These are phyloP conservation scores for Pachyrhizus erosus DNA, from an alignment of 306 rosid species.

Conservation along the genomic window DNA sequence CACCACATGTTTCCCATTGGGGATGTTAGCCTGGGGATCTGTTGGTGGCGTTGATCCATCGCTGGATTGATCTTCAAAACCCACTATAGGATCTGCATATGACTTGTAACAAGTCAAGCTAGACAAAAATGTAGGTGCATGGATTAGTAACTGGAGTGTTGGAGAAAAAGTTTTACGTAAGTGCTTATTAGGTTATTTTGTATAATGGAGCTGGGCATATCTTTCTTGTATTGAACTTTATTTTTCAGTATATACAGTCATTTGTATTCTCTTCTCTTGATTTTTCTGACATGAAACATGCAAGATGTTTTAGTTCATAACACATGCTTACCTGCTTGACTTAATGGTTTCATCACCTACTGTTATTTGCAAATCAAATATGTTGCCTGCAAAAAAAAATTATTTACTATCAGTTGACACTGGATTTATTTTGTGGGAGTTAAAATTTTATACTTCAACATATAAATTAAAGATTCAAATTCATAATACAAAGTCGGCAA, in stretches of 20 bases:
- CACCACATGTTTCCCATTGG: slow-evolving; percentile 49
- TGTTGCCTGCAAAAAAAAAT: slow-evolving; percentile 46
- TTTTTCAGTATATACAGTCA: not conserved
- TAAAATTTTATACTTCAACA: not conserved
- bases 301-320: not conserved
- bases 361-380: slow-evolving; percentile 47
- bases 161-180: not conserved
- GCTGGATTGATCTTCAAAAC: slow-evolving; percentile 51
- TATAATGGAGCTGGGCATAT: not conserved
- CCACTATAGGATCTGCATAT: slow-evolving; percentile 46
- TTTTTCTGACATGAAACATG: not conserved
- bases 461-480: slow-evolving; percentile 1
- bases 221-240: not conserved
- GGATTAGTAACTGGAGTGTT: slow-evolving; percentile 27
- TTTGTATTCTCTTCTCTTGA: not conserved
- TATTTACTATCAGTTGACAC: slow-evolving; percentile 36
- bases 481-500: not conserved
- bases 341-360: slow-evolving; percentile 48
- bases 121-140: slow-evolving; percentile 12
- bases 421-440: not conserved
- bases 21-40: slow-evolving; percentile 39
- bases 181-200: not conserved
- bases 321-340: slow-evolving; percentile 52
- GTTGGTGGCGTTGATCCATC: slow-evolving; percentile 49
- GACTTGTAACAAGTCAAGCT: slow-evolving; percentile 54